Evolutionary conservation across 805 yeast species (phyloP).

Genomic region (Sungouiozyma intestinalis): DNA sequence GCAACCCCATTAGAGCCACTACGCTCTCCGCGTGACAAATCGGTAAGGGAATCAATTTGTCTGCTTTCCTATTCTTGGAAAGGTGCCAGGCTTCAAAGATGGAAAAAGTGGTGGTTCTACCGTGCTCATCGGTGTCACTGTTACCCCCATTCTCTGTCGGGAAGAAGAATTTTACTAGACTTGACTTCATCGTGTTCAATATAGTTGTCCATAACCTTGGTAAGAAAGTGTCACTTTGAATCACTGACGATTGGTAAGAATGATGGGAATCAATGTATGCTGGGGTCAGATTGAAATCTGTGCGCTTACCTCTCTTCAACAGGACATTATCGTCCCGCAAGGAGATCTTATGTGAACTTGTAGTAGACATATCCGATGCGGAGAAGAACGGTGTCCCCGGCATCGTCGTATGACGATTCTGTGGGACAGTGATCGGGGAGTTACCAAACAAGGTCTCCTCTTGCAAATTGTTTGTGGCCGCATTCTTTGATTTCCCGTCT

Average conservation of each 20-base stretch:
- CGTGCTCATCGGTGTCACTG: neutral
- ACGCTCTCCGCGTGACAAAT: slow-evolving; percentile 58
- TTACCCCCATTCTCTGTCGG: slow-evolving; percentile 1
- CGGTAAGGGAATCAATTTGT: slow-evolving; percentile 50
- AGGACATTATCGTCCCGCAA: slow-evolving; percentile 18
- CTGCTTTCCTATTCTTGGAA: slow-evolving; percentile 41
- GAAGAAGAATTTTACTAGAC: slow-evolving; percentile 2
- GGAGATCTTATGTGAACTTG: slow-evolving; percentile 13
- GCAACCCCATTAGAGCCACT: slow-evolving; percentile 42
- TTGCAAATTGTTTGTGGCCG: slow-evolving; percentile 2
- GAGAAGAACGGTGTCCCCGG: slow-evolving; percentile 13
- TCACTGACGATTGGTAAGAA: slow-evolving; percentile 16
- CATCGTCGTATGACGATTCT: slow-evolving; percentile 1
- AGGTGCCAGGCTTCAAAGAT: slow-evolving; percentile 21
- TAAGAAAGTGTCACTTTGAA: slow-evolving; percentile 16
- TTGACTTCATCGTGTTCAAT: slow-evolving; percentile 2
- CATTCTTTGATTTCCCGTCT: neutral
- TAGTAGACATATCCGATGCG: neutral
- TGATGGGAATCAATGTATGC: slow-evolving; percentile 6
- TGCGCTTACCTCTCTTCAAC: slow-evolving; percentile 3
- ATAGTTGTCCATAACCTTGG: neutral
- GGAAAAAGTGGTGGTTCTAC: slow-evolving; percentile 6
- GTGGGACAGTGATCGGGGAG: slow-evolving; percentile 15
- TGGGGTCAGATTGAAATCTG: slow-evolving; percentile 2
- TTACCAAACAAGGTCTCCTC: slow-evolving; percentile 28